A percentile compares a stretch with the other conserved stretches of the same genome.
These are phyloP conservation scores for Dothideomycetes sp. DNA, from an alignment of 2,329 filamentous ascomycete species.

Conservation along the genomic window DNA sequence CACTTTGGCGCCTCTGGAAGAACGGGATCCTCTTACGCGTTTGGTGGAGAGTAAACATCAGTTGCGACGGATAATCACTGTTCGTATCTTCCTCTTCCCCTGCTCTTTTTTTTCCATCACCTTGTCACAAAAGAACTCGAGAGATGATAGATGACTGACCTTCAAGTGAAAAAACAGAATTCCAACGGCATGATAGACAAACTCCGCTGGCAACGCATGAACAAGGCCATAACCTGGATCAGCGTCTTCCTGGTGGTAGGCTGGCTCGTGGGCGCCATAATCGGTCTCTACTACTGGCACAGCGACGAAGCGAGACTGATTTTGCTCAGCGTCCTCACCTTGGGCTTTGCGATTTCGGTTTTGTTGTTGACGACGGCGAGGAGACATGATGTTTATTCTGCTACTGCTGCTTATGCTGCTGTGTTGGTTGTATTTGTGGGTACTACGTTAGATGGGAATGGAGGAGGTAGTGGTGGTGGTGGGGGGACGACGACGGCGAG, in stretches of 20 bases:
- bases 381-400: conserved; percentile 4
- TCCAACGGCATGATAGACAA: not conserved
- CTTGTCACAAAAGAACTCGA: not conserved
- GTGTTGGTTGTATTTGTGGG: conserved; percentile 56
- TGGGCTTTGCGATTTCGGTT: conserved; percentile 2
- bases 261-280: conserved; percentile 5
- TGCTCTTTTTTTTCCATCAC: too few species aligned
- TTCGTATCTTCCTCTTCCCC: too few species aligned
- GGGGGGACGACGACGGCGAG: too few species aligned
- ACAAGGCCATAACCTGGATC: conserved; percentile 2
- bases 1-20: conserved; percentile 2
- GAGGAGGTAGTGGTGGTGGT: too few species aligned
- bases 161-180: not conserved
- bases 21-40: conserved; percentile 5
- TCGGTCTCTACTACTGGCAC: conserved; percentile 3
- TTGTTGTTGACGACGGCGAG: not conserved
- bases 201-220: not conserved
- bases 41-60: conserved; percentile 4
- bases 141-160: not conserved
- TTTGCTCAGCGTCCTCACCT: conserved; percentile 2
- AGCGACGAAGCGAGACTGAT: not conserved
- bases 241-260: conserved; percentile 1
- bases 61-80: not conserved
- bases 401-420: conserved; percentile 8
- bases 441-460: not conserved